Conservation (phyloP, 371 early-diverging fungal genomes). For the Mortierella sp. region DNA sequence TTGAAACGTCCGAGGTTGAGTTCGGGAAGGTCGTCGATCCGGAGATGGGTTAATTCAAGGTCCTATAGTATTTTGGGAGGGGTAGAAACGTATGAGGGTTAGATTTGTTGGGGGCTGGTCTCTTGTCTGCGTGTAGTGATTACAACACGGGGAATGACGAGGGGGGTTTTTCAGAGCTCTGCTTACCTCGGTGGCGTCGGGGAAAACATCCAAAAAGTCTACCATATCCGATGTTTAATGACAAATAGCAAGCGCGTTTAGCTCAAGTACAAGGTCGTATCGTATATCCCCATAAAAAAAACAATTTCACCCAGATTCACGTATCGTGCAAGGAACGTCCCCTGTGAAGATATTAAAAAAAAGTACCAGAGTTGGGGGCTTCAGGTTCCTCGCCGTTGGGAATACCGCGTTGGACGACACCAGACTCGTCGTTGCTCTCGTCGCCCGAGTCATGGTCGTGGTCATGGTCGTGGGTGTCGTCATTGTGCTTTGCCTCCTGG, state of each 20-base stretch:
- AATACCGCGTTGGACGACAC: constrained; percentile 52
- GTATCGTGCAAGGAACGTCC: constrained; percentile 6
- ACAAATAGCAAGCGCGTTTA: not conserved
- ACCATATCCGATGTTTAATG: not conserved
- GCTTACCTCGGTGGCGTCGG: constrained; percentile 65
- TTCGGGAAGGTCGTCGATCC: constrained; percentile 71
- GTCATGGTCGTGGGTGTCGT: constrained; percentile 9
- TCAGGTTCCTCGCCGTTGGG: constrained; percentile 44
- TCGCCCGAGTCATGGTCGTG: constrained; percentile 36
- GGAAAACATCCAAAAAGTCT: constrained; percentile 65
- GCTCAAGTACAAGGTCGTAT: too few relatives aligned
- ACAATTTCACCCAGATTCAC: not conserved
- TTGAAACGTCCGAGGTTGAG: constrained; percentile 81
- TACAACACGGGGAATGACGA: too few relatives aligned
- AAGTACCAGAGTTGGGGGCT: constrained; percentile 21
- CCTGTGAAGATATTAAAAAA: not conserved
- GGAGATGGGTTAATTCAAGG: constrained; percentile 86
- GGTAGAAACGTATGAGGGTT: not conserved
- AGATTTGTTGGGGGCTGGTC: not conserved
- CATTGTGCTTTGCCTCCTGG: constrained; percentile 35
- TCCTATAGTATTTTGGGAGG: constrained; percentile 62
- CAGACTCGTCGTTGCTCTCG: constrained; percentile 45
- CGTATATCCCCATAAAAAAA: not conserved
- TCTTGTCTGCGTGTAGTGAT: not conserved
- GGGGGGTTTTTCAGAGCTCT: not conserved